These are phyloP conservation scores for Aspergillus biplanus DNA, from an alignment of 495 filamentous ascomycete genomes.

Conservation along the genomic window DNA sequence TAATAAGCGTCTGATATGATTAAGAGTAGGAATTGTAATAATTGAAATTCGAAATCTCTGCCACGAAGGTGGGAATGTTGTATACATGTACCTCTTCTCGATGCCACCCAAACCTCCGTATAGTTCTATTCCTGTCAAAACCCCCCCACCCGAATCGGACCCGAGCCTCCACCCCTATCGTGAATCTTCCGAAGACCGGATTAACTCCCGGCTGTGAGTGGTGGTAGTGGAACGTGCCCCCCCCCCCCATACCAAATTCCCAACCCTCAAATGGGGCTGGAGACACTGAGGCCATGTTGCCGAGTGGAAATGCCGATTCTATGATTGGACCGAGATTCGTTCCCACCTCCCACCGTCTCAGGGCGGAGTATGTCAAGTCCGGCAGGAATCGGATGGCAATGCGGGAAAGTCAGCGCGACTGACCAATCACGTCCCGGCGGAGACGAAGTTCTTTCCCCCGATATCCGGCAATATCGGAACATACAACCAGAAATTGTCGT, in stretches of 20 bases:
- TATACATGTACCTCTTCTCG: background rate
- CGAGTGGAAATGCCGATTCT: conserved; percentile 11
- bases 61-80: too few species aligned
- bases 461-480: conserved; percentile 8
- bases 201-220: conserved; percentile 1
- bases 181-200: conserved; percentile 12
- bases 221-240: background rate
- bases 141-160: background rate
- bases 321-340: background rate
- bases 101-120: background rate
- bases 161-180: background rate
- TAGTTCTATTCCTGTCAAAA: background rate
- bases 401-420: background rate
- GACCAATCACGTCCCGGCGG: background rate
- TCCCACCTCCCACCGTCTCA: background rate
- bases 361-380: background rate
- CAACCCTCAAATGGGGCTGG: too few species aligned
- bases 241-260: background rate
- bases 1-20: too few species aligned
- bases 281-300: background rate
- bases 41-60: too few species aligned
- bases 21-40: too few species aligned
- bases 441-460: background rate
- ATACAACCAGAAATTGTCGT: background rate
- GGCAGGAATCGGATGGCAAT: conserved; percentile 6